Conservation (phyloP, 2,329 filamentous ascomycete genomes). For the Colletotrichum magnum region DNA sequence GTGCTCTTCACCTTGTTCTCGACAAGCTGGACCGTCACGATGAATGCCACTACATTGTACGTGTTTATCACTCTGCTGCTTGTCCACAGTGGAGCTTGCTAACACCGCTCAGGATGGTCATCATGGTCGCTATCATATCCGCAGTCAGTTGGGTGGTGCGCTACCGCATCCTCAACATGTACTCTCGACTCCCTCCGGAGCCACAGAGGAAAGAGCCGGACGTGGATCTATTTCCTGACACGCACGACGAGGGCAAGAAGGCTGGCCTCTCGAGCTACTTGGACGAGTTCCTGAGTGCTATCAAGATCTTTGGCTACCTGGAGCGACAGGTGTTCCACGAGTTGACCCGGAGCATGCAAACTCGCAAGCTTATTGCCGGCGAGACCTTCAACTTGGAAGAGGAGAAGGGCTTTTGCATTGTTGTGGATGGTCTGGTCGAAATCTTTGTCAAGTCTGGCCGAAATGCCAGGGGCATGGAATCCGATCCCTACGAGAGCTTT, state of each 20-base stretch:
- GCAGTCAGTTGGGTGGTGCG: conserved; percentile 93
- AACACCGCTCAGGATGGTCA: conserved; percentile 73
- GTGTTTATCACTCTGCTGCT: conserved; percentile 45
- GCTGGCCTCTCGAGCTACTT: conserved; percentile 95
- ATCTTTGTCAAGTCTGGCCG: conserved; percentile 96
- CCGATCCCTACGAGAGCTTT: conserved; percentile 52
- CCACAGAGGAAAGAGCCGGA: conserved; percentile 96
- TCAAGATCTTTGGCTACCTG: conserved; percentile 98
- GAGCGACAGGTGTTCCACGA: conserved; percentile 98
- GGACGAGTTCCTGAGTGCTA: conserved; percentile 97
- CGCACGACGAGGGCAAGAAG: conserved; percentile 90
- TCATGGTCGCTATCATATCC: conserved; percentile 83
- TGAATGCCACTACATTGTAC: conserved; percentile 97
- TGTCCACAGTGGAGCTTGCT: conserved; percentile 35
- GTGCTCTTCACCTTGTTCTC: conserved; percentile 92
- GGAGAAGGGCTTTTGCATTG: conserved; percentile 97
- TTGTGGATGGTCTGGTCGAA: conserved; percentile 95
- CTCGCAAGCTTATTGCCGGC: conserved; percentile 93
- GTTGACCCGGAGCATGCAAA: conserved; percentile 98
- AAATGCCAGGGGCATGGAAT: conserved; percentile 57
- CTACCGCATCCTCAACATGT: conserved; percentile 97
- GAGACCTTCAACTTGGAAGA: conserved; percentile 96
- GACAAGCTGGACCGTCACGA: conserved; percentile 94
- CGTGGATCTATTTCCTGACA: conserved; percentile 94
- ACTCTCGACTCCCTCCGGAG: conserved; percentile 91